These are phyloP conservation scores for Hymenoscyphus occultus DNA, from an alignment of 2,329 filamentous ascomycete genomes.

Conservation along the genomic window DNA sequence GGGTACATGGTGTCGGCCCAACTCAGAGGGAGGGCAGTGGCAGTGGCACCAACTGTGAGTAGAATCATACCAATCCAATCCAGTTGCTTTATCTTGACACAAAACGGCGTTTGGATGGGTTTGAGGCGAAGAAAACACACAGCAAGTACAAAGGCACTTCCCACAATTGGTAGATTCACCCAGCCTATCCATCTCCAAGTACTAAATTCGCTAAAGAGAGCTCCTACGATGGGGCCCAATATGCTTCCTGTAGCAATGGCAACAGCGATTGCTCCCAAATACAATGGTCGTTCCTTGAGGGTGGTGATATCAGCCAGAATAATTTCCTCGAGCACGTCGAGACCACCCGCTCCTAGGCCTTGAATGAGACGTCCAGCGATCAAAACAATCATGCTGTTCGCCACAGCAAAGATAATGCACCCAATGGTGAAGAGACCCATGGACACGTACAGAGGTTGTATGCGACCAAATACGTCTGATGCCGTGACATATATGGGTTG, in stretches of 20 bases:
- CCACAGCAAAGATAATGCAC: too few species aligned
- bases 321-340: too few species aligned
- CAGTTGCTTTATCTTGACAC: not conserved
- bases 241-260: not conserved
- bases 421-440: too few species aligned
- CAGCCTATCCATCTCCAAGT: constrained; percentile 1
- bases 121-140: not conserved
- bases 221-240: not conserved
- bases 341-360: too few species aligned
- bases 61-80: not conserved
- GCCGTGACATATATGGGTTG: too few species aligned
- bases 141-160: not conserved
- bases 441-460: too few species aligned
- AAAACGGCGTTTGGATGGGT: not conserved
- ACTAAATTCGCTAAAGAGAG: not conserved
- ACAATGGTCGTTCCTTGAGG: not conserved
- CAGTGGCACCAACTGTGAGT: not conserved
- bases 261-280: not conserved
- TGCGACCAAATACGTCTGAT: too few species aligned
- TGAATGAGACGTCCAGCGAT: too few species aligned
- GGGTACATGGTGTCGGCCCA: not conserved
- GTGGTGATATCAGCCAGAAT: not conserved
- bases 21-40: not conserved
- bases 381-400: too few species aligned
- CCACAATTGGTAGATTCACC: not conserved